Evolutionary conservation across 2,329 filamentous ascomycete species (phyloP).

Genomic region (Elsinoe ampelina): DNA sequence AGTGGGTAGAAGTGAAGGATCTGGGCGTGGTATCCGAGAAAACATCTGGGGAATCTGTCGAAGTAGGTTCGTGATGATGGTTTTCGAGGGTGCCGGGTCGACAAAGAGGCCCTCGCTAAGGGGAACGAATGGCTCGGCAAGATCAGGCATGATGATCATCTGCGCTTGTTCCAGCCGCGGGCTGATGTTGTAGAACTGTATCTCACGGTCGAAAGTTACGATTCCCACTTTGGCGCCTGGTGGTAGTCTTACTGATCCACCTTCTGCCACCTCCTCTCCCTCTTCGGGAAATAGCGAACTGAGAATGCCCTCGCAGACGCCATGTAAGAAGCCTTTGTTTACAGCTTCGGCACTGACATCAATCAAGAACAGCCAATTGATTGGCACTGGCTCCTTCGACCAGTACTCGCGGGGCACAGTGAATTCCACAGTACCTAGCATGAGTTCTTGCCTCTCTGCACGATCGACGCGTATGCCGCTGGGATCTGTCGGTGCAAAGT

Average conservation of each 20-base stretch:
- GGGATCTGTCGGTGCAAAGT: slow-evolving; percentile 84
- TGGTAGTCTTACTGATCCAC: slow-evolving; percentile 46
- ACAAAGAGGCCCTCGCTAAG: slow-evolving; percentile 88
- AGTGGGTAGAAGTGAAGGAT: slow-evolving; percentile 76
- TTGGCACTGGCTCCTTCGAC: slow-evolving; percentile 82
- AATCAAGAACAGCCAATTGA: slow-evolving; percentile 84
- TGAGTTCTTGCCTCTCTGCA: slow-evolving; percentile 79
- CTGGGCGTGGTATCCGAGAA: slow-evolving; percentile 76
- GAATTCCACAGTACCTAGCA: slow-evolving; percentile 88
- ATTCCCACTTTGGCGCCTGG: slow-evolving; percentile 82
- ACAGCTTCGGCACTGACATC: slow-evolving; percentile 88
- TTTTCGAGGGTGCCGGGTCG: slow-evolving; percentile 81
- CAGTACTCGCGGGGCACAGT: slow-evolving; percentile 97
- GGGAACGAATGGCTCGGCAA: slow-evolving; percentile 93
- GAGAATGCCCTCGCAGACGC: slow-evolving; percentile 81
- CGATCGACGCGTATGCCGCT: slow-evolving; percentile 81
- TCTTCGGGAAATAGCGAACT: slow-evolving; percentile 67
- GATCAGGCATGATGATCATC: slow-evolving; percentile 97
- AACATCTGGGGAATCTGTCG: slow-evolving; percentile 78
- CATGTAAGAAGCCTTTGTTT: slow-evolving; percentile 82
- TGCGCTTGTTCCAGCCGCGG: slow-evolving; percentile 74
- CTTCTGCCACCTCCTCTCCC: slow-evolving; percentile 47
- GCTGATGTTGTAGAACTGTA: slow-evolving; percentile 95
- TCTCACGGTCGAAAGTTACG: slow-evolving; percentile 89
- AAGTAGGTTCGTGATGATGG: slow-evolving; percentile 80